A percentile compares a stretch with the other conserved stretches of the same genome.
Conservation (phyloP, 2,329 filamentous ascomycete species). For the Pseudovirgaria hyperparasitica region DNA sequence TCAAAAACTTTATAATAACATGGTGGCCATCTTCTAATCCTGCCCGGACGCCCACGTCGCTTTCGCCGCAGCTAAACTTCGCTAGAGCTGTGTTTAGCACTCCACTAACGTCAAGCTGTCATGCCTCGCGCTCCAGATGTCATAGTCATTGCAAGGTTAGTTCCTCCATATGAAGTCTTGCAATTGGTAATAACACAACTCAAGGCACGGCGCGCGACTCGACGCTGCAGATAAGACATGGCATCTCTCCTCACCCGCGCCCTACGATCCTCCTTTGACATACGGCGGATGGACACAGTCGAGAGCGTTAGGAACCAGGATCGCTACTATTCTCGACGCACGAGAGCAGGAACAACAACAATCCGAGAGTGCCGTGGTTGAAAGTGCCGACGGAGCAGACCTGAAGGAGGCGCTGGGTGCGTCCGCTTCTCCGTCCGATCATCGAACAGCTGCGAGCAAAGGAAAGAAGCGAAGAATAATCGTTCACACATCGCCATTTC, state of each 20-base stretch:
- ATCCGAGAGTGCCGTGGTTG: constrained; percentile 24
- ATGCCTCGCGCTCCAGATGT: constrained; percentile 35
- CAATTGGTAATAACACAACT: constrained; percentile 4
- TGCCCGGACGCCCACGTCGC: too few species aligned
- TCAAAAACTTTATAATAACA: too few species aligned
- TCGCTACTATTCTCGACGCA: constrained; percentile 55
- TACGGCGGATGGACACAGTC: constrained; percentile 91
- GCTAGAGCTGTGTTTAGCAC: too few species aligned
- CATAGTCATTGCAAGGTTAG: constrained; percentile 37
- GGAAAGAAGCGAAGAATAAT: constrained; percentile 59
- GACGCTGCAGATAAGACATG: constrained; percentile 92
- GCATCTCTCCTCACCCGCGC: constrained; percentile 84
- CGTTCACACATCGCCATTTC: constrained; percentile 86
- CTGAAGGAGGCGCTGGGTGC: constrained; percentile 13
- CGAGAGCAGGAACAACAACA: constrained; percentile 31
- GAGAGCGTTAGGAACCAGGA: constrained; percentile 67
- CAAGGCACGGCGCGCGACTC: constrained; percentile 82
- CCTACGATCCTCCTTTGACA: constrained; percentile 89
- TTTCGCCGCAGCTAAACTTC: constrained; percentile 4
- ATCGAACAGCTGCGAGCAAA: constrained; percentile 1
- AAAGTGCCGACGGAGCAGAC: constrained; percentile 7
- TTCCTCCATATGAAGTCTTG: constrained; percentile 7
- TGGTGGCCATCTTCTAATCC: too few species aligned
- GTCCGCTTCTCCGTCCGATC: constrained; percentile 6
- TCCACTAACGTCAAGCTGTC: too few species aligned